phyloP scores from a whole-genome alignment of 2,329 filamentous ascomycete genomes.

The Ophiostoma quercus region DNA sequence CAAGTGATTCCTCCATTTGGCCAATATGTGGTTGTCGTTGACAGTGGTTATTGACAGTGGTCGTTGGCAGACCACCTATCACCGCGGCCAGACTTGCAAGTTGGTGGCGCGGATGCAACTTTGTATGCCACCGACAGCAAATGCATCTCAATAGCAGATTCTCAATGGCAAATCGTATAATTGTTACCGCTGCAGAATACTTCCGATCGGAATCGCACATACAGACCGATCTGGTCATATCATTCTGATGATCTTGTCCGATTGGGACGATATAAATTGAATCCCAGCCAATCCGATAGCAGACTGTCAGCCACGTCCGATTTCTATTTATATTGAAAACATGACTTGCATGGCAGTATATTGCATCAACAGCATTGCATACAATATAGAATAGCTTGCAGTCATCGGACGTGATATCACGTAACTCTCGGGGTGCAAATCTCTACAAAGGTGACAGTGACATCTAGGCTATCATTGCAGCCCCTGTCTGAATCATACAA shows the following conservation, averaged over 20 bases:
- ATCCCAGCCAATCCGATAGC: neutral
- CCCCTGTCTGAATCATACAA: constrained; percentile 1
- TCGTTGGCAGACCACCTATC: too few species aligned
- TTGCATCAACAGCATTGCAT: neutral
- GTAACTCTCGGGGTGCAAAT: neutral
- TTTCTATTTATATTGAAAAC: neutral
- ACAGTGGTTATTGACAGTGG: too few species aligned
- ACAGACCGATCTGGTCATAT: neutral
- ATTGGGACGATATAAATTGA: neutral
- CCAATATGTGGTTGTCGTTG: too few species aligned
- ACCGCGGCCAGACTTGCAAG: too few species aligned
- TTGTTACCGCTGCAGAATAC: neutral
- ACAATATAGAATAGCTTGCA: neutral
- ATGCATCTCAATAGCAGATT: neutral
- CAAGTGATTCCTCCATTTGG: too few species aligned
- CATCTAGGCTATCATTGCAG: neutral
- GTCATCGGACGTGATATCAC: too few species aligned
- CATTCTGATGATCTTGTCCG: neutral
- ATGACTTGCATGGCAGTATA: neutral
- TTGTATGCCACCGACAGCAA: neutral
- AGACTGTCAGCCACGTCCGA: neutral
- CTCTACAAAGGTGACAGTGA: neutral
- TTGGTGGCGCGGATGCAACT: neutral
- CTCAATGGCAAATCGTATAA: too few species aligned
- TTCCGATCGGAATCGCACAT: neutral